Base-by-base conservation (phyloP, 2,329 filamentous ascomycete genomes). In the Beauveria sp. region DNA sequence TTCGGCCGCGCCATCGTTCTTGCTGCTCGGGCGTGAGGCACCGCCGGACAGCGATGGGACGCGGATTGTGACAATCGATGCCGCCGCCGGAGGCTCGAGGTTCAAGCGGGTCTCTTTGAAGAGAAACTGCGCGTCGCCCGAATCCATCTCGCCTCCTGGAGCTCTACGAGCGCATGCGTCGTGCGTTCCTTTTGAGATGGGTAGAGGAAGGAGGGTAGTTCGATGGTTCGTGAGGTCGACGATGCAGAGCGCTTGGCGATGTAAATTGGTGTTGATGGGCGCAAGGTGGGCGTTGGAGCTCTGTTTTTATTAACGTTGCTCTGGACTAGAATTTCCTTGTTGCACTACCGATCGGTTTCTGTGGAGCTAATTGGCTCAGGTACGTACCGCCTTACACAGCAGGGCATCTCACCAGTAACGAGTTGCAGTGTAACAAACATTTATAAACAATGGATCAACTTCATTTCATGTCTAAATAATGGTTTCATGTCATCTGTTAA, bases 91-190 rank as follows among this genome's bases (percentile, higher is more conserved):
- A 66, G 87, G 86, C 76, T 95, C 90, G 69, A 95, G 83, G 75
- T 90, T 91, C 75, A 96, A 80, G 73, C 90, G 87, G 74, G 89
- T 91, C 82, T 96, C 91, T 79, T 92, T 93, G 81, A 89, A 95
- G 76, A 90, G 80, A 76, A 84, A 88, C 66, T 83, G 82, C 67
- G 83, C 81, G 70, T 83, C 82, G 71, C 79, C 75, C 69, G 80
- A 79, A 70, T 83, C 84, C 88, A 91, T 91, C 72, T 80, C 84
- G 79, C 80, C 79, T 81, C 85, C 88, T 50, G 60, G 34, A 50
- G 51, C 60, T 56, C 45, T 56, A 55, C 28, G 34, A 49, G 51
- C 42, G 52, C 51, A 61, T 56, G 28, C 34, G 60, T 38, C 22
- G 38, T 51, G 22, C 16, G 22, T 56, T 12, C 22, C 12, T 50